Conservation (phyloP, 179 eudicot genomes). For the Actinidia arguta region DNA sequence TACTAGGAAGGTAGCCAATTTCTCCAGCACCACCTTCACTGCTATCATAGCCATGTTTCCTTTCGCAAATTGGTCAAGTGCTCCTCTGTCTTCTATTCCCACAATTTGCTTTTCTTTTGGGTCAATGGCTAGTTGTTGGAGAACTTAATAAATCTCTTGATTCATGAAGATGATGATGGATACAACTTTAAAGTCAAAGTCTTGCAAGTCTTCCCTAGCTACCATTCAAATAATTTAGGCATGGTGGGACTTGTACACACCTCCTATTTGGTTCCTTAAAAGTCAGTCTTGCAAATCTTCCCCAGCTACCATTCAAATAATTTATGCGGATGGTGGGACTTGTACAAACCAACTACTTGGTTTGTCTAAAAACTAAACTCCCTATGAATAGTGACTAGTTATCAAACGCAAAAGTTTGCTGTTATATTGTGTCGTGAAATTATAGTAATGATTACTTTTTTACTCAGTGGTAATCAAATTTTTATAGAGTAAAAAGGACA, state of each 20-base stretch:
- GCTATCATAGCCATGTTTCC: conserved; percentile 17
- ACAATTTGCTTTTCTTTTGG: background rate
- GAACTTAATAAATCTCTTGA: background rate
- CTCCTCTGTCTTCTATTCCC: background rate
- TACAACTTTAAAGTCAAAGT: background rate
- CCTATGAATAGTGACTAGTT: too few relatives aligned
- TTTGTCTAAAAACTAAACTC: too few relatives aligned
- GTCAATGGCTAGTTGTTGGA: background rate
- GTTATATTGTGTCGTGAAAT: too few relatives aligned
- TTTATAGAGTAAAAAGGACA: too few relatives aligned
- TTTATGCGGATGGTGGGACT: background rate
- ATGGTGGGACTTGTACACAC: background rate
- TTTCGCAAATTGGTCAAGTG: background rate
- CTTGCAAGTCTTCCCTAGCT: background rate
- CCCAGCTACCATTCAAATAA: background rate
- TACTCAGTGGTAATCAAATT: too few relatives aligned
- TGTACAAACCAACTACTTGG: background rate
- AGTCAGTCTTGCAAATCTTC: background rate
- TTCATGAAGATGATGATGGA: background rate
- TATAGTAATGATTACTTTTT: too few relatives aligned
- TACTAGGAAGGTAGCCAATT: conserved; percentile 12
- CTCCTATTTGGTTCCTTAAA: background rate
- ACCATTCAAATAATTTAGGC: background rate
- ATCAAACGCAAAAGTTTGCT: too few relatives aligned
- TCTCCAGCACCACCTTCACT: conserved; percentile 13